Conservation (phyloP, 176 grass and related monocot genomes). For the Ensete ventricosum region DNA sequence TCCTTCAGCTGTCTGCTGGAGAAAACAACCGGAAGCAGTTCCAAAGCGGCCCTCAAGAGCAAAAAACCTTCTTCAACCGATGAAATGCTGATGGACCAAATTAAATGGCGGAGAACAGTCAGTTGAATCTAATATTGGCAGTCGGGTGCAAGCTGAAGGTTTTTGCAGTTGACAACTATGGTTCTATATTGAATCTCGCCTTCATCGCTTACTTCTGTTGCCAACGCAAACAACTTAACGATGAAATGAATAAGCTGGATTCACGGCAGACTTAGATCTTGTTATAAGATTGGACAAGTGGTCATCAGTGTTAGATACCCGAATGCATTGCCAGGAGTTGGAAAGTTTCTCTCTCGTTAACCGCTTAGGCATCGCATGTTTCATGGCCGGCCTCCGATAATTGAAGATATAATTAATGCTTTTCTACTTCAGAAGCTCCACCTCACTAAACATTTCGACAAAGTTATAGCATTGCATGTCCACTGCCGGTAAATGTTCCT, state of each 20-base stretch:
- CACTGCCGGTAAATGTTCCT: not conserved
- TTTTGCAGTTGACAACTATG: not conserved
- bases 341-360: too few relatives aligned
- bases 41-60: not conserved
- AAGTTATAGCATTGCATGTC: not conserved
- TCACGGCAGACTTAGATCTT: too few relatives aligned
- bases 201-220: too few relatives aligned
- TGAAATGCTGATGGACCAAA: not conserved
- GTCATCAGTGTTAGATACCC: too few relatives aligned
- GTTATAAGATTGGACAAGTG: too few relatives aligned
- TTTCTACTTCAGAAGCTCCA: not conserved
- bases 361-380: too few relatives aligned
- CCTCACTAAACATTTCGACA: not conserved
- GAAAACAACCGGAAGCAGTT: not conserved
- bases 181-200: not conserved
- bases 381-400: not conserved
- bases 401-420: not conserved
- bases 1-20: not conserved
- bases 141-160: not conserved
- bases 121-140: conserved; percentile 2
- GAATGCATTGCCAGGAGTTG: too few relatives aligned
- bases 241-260: too few relatives aligned
- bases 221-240: too few relatives aligned
- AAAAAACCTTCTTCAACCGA: not conserved
- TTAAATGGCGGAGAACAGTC: not conserved